These are phyloP conservation scores for Curvularia sp. DNA, from an alignment of 2,329 filamentous ascomycete species.

Conservation along the genomic window DNA sequence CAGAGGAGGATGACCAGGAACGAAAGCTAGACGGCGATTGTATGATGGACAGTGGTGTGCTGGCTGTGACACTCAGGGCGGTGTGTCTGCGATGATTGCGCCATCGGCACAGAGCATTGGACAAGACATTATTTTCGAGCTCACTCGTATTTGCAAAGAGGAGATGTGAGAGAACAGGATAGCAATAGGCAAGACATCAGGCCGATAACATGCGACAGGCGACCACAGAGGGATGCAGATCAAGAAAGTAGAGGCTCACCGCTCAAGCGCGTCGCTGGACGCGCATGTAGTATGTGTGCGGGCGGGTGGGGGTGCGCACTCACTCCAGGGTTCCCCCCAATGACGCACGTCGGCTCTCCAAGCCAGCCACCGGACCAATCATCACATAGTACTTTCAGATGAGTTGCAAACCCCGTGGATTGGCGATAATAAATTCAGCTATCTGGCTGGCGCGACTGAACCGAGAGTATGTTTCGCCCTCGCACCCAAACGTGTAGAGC, in stretches of 20 bases:
- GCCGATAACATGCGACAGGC: constrained; percentile 17
- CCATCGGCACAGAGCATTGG: constrained; percentile 42
- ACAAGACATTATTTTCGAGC: constrained; percentile 25
- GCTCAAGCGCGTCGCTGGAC: constrained; percentile 22
- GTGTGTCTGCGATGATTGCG: constrained; percentile 42
- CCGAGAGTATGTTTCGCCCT: constrained; percentile 22
- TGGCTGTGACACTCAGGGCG: constrained; percentile 33
- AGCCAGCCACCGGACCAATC: constrained; percentile 6
- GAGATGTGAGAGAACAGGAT: not conserved
- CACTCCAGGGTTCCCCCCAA: constrained; percentile 12
- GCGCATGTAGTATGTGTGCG: constrained; percentile 9
- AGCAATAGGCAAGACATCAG: not conserved
- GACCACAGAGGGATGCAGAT: constrained; percentile 15
- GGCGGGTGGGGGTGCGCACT: constrained; percentile 7
- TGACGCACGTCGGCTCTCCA: constrained; percentile 24
- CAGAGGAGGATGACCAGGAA: not conserved
- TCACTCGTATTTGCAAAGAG: constrained; percentile 22
- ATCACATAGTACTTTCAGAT: not conserved
- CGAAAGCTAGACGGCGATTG: not conserved
- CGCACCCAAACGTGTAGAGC: constrained; percentile 22
- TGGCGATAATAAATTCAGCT: constrained; percentile 37
- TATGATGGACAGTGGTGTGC: constrained; percentile 20
- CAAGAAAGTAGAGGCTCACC: constrained; percentile 6
- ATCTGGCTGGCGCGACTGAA: constrained; percentile 32
- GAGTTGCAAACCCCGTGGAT: constrained; percentile 26